Conservation (phyloP, 257 asterid genomes). For the Solanum neorickii region DNA sequence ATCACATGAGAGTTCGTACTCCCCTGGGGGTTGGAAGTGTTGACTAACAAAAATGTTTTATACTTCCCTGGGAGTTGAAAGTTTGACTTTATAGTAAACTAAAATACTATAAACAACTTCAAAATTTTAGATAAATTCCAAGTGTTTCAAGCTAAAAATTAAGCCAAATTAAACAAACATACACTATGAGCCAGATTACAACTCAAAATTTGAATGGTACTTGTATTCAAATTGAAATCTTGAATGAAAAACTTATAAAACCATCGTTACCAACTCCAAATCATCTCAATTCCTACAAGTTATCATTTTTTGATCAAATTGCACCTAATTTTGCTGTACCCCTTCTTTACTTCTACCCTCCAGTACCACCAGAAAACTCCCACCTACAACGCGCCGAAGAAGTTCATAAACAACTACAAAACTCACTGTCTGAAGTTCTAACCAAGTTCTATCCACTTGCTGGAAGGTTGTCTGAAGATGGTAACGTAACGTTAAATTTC, state of each 20-base stretch:
- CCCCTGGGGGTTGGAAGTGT: neutral
- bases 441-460: constrained; percentile 2
- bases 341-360: constrained; percentile 2
- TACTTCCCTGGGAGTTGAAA: neutral
- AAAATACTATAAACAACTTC: neutral
- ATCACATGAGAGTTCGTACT: neutral
- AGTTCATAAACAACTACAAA: neutral
- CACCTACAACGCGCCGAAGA: neutral
- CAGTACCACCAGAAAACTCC: neutral
- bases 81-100: neutral
- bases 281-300: neutral
- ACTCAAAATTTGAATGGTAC: neutral
- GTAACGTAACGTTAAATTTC: neutral
- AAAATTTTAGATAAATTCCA: neutral
- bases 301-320: constrained; percentile 5
- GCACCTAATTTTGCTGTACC: neutral
- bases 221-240: neutral
- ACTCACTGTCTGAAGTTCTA: neutral
- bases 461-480: neutral
- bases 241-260: neutral
- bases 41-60: neutral
- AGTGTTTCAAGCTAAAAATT: neutral
- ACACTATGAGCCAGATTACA: neutral
- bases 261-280: constrained; percentile 2
- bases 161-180: neutral